Conservation (phyloP, 768 basidiomycete species). For the Agaricus sinodeliciosus region DNA sequence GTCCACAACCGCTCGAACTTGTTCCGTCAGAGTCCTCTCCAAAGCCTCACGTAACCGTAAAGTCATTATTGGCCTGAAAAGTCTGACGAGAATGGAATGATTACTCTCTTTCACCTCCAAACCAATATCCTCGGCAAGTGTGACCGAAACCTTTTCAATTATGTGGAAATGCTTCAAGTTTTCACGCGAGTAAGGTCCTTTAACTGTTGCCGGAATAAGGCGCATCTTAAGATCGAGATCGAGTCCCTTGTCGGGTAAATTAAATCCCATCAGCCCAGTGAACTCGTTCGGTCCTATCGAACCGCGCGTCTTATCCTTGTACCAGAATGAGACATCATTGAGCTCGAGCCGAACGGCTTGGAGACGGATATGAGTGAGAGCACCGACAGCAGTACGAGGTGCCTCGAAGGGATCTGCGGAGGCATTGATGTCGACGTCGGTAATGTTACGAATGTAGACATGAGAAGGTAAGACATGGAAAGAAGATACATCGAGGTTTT, state of each 20-base stretch:
- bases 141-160: conserved; percentile 48
- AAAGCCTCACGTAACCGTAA: conserved; percentile 53
- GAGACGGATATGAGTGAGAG: conserved; percentile 58
- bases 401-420: conserved; percentile 27
- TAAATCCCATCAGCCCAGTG: conserved; percentile 56
- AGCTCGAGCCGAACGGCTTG: conserved; percentile 61
- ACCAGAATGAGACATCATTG: conserved; percentile 68
- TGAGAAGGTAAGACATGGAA: conserved; percentile 64
- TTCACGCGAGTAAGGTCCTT: conserved; percentile 35
- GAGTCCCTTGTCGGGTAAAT: conserved; percentile 59
- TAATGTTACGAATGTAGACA: conserved; percentile 67
- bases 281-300: conserved; percentile 47
- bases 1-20: conserved; percentile 45
- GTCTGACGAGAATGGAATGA: conserved; percentile 51
- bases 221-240: conserved; percentile 64
- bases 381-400: conserved; percentile 47
- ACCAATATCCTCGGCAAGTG: conserved; percentile 49
- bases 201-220: conserved; percentile 46
- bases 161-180: conserved; percentile 44
- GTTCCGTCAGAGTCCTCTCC: conserved; percentile 49
- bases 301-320: conserved; percentile 51
- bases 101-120: conserved; percentile 55
- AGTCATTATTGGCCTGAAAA: conserved; percentile 59
- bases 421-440: conserved; percentile 42
- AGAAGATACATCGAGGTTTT: conserved; percentile 65